Base-by-base conservation (phyloP, 2,329 filamentous ascomycete genomes). In the Canariomyces notabilis region DNA sequence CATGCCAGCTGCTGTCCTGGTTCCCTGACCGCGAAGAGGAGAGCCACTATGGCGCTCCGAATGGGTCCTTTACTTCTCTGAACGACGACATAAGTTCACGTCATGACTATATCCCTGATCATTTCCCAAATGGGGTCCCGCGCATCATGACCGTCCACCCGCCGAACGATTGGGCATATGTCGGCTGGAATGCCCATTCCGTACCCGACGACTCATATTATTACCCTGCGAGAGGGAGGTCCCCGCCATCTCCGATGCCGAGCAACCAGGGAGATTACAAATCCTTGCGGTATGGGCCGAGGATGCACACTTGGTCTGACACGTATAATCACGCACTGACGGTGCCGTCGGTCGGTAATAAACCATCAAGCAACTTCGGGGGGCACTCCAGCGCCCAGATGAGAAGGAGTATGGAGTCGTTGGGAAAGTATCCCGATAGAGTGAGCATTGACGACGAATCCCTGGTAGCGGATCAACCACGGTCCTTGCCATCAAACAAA, bases 1-100 rank as follows among this genome's bases (percentile, higher is more conserved):
- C 93, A 3, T 80, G 81, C 39, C 76, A 83, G 20, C 74, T 97
- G 12, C 71, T 95, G 12, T 64, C 67, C 1, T 70, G 82, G 55
- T 93, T 95, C 51, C 87, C 88, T 6, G 57, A 66, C 11, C 50
- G 37, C 1, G 53, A 57, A 9, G 49, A 60, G 20, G 61, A 61
- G 8, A 51, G 56, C 5, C 55, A 61, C 4, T 54, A 57, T 44
- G 50, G 57, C 26, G 48, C 52, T 38, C 50, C 55, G 36, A 58
- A 58, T 16, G 56, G 55, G 32, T 64, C 67, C 0, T 63, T 66
- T 0, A 65, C 67, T 15, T 69, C 66, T 4, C 57, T 69, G 8
- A 45, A 42, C 9, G 40, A 44, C 12, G 67, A 75, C 2, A 67
- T 72, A 42, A 67, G 61, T 4, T 63, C 64, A 12, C 53, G 66